Evolutionary conservation across 2,329 filamentous ascomycete species (phyloP), one percentile per base, ranked within the genome.

Genomic region (Ustilaginoidea virens): DNA sequence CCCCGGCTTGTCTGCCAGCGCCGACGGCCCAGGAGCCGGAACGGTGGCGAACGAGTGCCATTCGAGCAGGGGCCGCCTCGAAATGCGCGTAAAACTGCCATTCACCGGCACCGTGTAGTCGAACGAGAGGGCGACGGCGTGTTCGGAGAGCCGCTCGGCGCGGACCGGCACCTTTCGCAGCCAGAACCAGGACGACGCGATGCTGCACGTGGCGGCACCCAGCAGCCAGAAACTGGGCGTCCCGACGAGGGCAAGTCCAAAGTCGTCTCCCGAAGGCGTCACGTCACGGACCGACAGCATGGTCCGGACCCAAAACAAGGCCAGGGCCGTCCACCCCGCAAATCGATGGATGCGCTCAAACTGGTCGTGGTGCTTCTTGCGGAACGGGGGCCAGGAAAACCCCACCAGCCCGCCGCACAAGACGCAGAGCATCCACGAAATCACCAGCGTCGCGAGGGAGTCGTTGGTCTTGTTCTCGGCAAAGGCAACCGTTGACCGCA

Each of bases 41-140:
- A 85, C 79, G 2, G 74, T 75, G 24, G 79, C 80, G 44, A 86
- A 86, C 1, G 73, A 69, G 52, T 86, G 80, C 63, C 76, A 81
- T 50, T 86, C 79, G 7, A 63, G 52, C 22, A 82, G 56, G 0
- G 78, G 77, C 7, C 61, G 59, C 30, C 65, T 63, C 3, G 76
- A 68, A 15, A 83, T 52, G 23, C 75, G 69, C 3, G 53, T 53
- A 35, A 57, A 57, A 39, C 41, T 53, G 1, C 53, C 53, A 25
- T 55, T 56, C 29, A 65, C 60, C 7, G 72, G 69, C 14, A 66
- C 60, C 12, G 66, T 63, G 51, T 79, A 74, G 43, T 63, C 58
- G 43, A 85, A 79, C 45, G 77, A 69, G 13, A 90, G 65, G 23
- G 74, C 69, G 17, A 81, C 57, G 22, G 80, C 80, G 52, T 86